Percentiles rank a stretch among this genome's conserved stretches.
These are phyloP conservation scores for Boletellus deceptivus DNA, from an alignment of 1,284 basidiomycete genomes.

Conservation along the genomic window DNA sequence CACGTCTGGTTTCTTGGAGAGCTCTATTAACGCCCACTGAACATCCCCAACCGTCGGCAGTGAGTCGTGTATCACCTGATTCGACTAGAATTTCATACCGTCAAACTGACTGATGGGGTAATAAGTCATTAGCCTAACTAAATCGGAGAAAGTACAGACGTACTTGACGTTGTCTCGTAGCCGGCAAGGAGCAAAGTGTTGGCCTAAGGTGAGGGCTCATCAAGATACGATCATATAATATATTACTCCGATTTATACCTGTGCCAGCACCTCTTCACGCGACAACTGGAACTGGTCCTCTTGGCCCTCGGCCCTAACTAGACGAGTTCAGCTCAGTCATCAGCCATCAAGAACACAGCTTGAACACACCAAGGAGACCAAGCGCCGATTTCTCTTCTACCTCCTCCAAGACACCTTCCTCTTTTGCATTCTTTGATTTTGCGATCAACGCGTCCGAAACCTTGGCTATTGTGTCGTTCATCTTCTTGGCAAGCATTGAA, in stretches of 20 bases:
- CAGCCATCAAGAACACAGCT: neutral
- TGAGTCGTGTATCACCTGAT: neutral
- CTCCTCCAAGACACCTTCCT: constrained; percentile 23
- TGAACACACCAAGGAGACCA: constrained; percentile 17
- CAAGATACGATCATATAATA: neutral
- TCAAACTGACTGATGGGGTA: constrained; percentile 21
- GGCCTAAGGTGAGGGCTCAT: constrained; percentile 11
- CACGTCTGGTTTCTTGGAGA: constrained; percentile 19
- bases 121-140: neutral
- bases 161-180: constrained; percentile 32
- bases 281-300: constrained; percentile 12
- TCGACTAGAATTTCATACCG: constrained; percentile 6
- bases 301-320: constrained; percentile 21
- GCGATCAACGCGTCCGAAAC: constrained; percentile 49
- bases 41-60: neutral
- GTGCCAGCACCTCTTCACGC: constrained; percentile 20
- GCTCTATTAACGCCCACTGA: constrained; percentile 34
- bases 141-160: neutral
- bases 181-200: constrained; percentile 31
- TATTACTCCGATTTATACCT: constrained; percentile 9
- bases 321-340: neutral
- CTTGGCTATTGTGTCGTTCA: constrained; percentile 42
- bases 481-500: constrained; percentile 34
- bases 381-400: constrained; percentile 47
- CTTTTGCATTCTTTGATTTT: constrained; percentile 42